Base-by-base conservation (phyloP, 352 stramenopile species). In the Phytophthora capsici region DNA sequence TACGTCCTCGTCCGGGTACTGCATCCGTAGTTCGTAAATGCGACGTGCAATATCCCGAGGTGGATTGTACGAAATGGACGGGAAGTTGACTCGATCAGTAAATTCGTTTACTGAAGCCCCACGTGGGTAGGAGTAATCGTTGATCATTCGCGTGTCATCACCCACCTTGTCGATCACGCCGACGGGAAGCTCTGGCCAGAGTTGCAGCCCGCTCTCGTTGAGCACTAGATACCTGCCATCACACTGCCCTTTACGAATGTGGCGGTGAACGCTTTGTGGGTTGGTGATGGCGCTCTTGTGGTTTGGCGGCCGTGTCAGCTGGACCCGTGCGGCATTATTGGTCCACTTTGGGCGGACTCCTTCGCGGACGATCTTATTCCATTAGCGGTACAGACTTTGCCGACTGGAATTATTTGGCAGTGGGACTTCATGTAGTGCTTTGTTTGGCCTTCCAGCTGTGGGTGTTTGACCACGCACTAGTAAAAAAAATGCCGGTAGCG, bases 1-100 rank as follows among this genome's bases (percentile, higher is more conserved):
- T 1, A 75, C 37, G 10, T 44, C 37, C 8, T 10, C 50, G 19
- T 62, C 1, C 3, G 62, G 26, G 38, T 69, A 36, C 9, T 36
- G 3, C 0, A 26, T 25, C 2, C 43, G 30, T 20, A 75, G 28
- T 2, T 46, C 17, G 37, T 66, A 25, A 20, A 66, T 70, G 14
- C 49, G 54, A 13, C 20, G 30, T 14, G 59, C 59, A 20, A 70
- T 74, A 36, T 74, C 60, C 3, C 60, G 16, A 17, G 59, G 66
- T 0, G 48, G 66, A 19, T 74, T 65, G 37, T 63, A 66, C 0
- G 47, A 34, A 6, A 63, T 47, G 0, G 6, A 4, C 0, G 55
- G 49, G 28, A 66, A 66, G 23, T 58, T 17, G 1, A 5, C 7
- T 0, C 26, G 34, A 2, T 66, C 25, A 5, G 55, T 71, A 49